Conservation (phyloP, 1,139 yeast genomes). For the Magnusiomyces ingens region DNA sequence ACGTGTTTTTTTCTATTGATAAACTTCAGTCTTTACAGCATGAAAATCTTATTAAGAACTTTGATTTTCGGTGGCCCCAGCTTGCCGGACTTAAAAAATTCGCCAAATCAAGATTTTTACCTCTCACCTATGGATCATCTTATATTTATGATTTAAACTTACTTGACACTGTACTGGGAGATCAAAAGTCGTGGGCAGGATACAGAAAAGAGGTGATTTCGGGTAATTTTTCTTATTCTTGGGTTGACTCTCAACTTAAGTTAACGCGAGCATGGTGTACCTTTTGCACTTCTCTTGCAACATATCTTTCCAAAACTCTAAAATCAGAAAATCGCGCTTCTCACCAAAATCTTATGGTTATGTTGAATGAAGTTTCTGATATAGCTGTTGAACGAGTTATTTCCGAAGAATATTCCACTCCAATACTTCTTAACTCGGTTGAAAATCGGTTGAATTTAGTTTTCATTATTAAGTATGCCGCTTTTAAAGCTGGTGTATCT, state of each 20-base stretch:
- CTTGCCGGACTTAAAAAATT: conserved; percentile 46
- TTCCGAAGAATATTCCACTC: conserved; percentile 47
- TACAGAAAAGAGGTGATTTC: conserved; percentile 48
- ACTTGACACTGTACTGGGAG: conserved; percentile 53
- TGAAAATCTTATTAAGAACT: conserved; percentile 39
- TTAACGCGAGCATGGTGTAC: conserved; percentile 77
- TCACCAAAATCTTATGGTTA: conserved; percentile 34
- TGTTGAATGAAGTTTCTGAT: conserved; percentile 35
- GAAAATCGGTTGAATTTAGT: conserved; percentile 63
- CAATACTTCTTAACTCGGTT: conserved; percentile 45
- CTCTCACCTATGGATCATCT: conserved; percentile 34
- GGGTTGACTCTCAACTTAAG: conserved; percentile 57
- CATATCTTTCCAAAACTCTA: conserved; percentile 30
- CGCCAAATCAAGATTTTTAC: conserved; percentile 17
- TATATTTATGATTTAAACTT: conserved; percentile 55
- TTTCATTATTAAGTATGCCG: conserved; percentile 52
- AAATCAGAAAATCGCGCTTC: conserved; percentile 15
- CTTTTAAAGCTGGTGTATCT: conserved; percentile 29
- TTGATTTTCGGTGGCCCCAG: conserved; percentile 45
- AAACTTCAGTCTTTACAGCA: conserved; percentile 45
- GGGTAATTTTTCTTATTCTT: conserved; percentile 60
- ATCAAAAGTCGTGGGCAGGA: conserved; percentile 47
- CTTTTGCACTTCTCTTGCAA: conserved; percentile 55
- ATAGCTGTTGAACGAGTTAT: conserved; percentile 48
- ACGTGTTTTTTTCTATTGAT: conserved; percentile 24